Conservation (phyloP, 2,329 filamentous ascomycete genomes). For the Neoarthrinium moseri region DNA sequence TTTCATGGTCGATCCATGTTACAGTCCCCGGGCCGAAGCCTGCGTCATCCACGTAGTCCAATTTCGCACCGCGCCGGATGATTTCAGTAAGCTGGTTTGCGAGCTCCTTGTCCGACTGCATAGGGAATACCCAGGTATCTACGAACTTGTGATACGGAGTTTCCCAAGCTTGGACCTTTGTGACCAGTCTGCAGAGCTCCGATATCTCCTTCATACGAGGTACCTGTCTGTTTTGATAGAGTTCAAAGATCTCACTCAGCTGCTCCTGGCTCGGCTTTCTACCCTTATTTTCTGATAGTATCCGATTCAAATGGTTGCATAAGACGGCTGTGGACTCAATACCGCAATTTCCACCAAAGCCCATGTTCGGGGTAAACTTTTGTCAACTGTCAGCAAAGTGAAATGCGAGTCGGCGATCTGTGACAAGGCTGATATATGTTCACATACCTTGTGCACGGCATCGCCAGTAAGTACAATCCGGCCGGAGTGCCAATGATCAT, state of each 20-base stretch:
- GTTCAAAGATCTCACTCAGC: background rate
- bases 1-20: background rate
- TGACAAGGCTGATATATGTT: conserved; percentile 2
- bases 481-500: conserved; percentile 31
- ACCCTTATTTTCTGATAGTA: background rate
- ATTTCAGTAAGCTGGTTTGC: background rate
- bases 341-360: conserved; percentile 7
- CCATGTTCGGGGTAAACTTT: conserved; percentile 7
- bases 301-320: conserved; percentile 1
- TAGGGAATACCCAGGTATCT: background rate
- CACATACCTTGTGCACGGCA: conserved; percentile 33
- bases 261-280: conserved; percentile 1
- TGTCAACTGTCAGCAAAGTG: background rate
- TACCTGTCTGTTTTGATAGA: background rate
- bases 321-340: conserved; percentile 4
- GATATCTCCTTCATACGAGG: background rate
- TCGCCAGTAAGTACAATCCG: conserved; percentile 35
- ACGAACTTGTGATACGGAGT: background rate
- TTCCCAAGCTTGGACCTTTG: background rate
- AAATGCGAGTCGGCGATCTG: background rate
- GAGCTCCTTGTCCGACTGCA: background rate
- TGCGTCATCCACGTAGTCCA: background rate
- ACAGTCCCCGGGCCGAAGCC: background rate
- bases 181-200: background rate
- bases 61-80: background rate